A percentile compares a stretch with the other conserved stretches of the same genome.
Evolutionary conservation across 805 yeast species (phyloP).

Genomic region (Diddensiella transvaalensis): DNA sequence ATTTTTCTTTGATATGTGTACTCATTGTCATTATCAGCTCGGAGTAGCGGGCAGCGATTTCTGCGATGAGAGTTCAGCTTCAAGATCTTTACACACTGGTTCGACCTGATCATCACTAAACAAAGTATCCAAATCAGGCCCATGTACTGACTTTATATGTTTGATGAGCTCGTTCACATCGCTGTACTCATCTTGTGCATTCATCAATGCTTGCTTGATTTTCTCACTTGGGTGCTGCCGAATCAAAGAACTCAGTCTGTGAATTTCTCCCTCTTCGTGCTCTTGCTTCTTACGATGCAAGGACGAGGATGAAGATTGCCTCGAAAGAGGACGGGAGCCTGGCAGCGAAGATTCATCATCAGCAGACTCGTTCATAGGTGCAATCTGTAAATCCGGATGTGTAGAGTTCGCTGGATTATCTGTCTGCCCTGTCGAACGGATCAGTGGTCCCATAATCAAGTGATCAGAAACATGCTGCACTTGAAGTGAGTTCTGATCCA

Average conservation of each 20-base stretch:
- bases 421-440: background rate
- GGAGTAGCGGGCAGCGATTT: background rate
- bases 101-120: background rate
- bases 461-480: conserved; percentile 4
- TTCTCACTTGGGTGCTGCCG: conserved; percentile 46
- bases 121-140: background rate
- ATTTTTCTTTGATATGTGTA: background rate
- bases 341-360: background rate
- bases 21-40: too few species aligned
- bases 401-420: background rate
- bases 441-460: background rate
- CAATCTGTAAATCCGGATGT: conserved; percentile 24
- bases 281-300: conserved; percentile 72
- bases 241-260: conserved; percentile 78
- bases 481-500: background rate
- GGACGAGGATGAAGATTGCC: conserved; percentile 30
- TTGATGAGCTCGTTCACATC: background rate
- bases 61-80: background rate
- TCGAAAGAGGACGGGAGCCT: conserved; percentile 9
- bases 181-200: background rate
- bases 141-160: background rate
- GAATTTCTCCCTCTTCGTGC: conserved; percentile 89
- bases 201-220: background rate
- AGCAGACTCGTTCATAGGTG: conserved; percentile 5
- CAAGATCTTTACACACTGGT: background rate